Conservation (phyloP, 164 flowering plant species). For the Aristolochia californica region DNA sequence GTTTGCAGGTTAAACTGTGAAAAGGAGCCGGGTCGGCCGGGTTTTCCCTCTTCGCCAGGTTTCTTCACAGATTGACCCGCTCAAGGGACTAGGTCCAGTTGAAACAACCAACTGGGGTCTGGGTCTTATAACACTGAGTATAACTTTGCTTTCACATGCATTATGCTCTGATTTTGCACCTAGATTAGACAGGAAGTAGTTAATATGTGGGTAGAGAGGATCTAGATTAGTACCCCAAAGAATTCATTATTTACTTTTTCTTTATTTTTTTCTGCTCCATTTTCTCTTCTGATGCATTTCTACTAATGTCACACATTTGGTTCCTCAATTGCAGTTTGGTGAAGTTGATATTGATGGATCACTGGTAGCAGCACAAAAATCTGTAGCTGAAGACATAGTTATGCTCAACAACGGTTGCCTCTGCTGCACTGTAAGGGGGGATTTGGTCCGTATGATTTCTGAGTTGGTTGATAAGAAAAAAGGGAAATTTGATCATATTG, state of each 20-base stretch:
- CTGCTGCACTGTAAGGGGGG: constrained; percentile 98
- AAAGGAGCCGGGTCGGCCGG: no score
- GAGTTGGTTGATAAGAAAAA: constrained; percentile 69
- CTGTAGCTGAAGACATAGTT: constrained; percentile 88
- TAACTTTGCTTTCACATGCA: no score
- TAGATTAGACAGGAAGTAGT: no score
- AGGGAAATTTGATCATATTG: constrained; percentile 91
- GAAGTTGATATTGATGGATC: constrained; percentile 98
- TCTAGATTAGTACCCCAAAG: background rate
- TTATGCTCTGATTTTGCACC: no score
- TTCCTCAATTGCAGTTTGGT: constrained; percentile 55
- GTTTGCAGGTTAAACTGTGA: no score
- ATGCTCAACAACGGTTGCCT: constrained; percentile 98
- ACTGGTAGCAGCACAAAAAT: constrained; percentile 78
- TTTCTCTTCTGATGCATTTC: background rate
- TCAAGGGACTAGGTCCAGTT: no score
- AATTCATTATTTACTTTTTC: background rate
- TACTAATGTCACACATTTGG: background rate
- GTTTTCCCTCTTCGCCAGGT: no score
- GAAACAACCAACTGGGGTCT: no score
- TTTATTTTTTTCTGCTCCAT: no score
- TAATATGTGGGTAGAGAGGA: no score
- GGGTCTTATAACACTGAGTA: no score
- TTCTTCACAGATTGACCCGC: no score
- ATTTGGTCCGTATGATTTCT: constrained; percentile 87